Base-by-base conservation (phyloP, 352 stramenopile species). In the Globisporangium acanthophoron region DNA sequence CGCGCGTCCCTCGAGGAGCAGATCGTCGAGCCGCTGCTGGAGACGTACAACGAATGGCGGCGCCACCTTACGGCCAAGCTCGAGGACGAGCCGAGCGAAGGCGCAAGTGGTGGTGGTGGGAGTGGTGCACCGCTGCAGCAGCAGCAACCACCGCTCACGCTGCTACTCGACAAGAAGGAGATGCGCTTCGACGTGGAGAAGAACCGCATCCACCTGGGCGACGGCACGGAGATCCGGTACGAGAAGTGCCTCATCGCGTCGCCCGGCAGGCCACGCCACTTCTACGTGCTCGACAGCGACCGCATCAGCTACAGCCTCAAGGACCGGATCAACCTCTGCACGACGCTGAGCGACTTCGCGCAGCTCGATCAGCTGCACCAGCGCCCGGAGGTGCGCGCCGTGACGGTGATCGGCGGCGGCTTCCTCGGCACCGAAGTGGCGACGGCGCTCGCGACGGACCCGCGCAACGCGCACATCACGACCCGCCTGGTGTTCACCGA, bases 21-120 rank as follows among this genome's bases (percentile, higher is more conserved):
- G 57, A 69, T 90, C 18, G 66, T 71, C 0, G 70, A 85, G 31
- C 73, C 84, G 15, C 64, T 96, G n/a, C 58, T 93, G 31, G 70
- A 88, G 56, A 88, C 83, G 27, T 97, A 94, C 76, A 96, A 97
- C 65, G 88, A 97, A 64, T 97, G 88, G 87, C 76, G 88, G 8
- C 78, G 89, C 24, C 90, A 96, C 58, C 74, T 97, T 20, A 88
- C 77, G 18, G 79, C 81, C 24, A 71, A 72, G 8, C 81, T 96
- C 21, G 88, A 96, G 53, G 76, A 85, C 43, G 87, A 94, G 20
- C 70, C 70, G 20, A 75, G 31, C 16, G 65, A 71, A 11, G 37
- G 37, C 3, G 33, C 3, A 11, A 18, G 37, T 12, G 37, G 9
- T 3, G 52, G 61, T 8, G 35, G 54, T 24, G 41, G 49, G 7